Base-by-base conservation (phyloP, 2,329 filamentous ascomycete genomes). In the Trichoderma koningii region DNA sequence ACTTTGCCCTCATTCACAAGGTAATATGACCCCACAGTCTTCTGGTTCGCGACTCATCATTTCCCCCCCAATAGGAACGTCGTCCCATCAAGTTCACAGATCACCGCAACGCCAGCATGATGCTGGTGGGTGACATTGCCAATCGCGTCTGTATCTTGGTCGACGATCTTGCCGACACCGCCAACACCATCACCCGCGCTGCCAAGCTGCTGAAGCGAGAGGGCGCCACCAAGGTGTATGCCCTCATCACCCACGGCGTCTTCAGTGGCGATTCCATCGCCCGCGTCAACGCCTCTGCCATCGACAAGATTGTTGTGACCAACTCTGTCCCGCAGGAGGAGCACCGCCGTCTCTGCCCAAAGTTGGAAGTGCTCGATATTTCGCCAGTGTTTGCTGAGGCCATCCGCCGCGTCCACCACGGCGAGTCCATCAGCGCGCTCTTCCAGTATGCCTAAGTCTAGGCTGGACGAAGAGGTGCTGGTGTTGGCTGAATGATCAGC, bases 1-100 rank as follows among this genome's bases (percentile, higher is more conserved):
- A 95, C 66, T 98, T 99, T 80, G 95, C 95, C 55, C 86, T 99
- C 66, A 99, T 99, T 73, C 95, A 99, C 83, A 99, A 98, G 89
- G 92, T 78, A 77, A 73, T 66, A 50, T 57, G 45, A 66, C 67
- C 69, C 69, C 69, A 65, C 72, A 68, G 64, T 71, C 66, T 73
- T 73, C 73, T 77, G 73, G 78, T 75, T 70, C 73, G 68, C 71
- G 62, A 75, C 73, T 76, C 70, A 76, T 72, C 55, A 66, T 70
- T 71, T 61, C 67, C 68, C 93, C 68, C 69, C 70, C 51, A 14
- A 66, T 68, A 93, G 90, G 92, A 96, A 85, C 91, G 92, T 71
- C 90, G 92, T 55, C 93, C 92, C 30, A 96, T 91, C 59, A 90
- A 90, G 71, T 93, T 96, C 76, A 91, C 86, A 65, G 92, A 96